These are phyloP conservation scores for Panaeolus papilionaceus DNA, from an alignment of 768 basidiomycete species.

Conservation along the genomic window DNA sequence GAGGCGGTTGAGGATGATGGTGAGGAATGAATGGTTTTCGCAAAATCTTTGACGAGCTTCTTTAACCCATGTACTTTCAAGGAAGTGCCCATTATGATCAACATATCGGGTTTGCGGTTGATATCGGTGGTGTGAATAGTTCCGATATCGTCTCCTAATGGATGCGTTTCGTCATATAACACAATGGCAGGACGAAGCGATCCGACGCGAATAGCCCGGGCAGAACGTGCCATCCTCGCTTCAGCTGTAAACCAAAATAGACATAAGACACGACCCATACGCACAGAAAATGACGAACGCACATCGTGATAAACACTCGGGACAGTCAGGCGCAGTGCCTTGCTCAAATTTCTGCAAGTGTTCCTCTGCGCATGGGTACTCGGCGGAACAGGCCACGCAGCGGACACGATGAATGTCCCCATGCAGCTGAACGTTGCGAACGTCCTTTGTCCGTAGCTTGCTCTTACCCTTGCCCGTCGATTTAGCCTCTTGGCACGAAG, in stretches of 20 bases:
- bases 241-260: constrained; percentile 50
- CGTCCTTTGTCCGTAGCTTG: constrained; percentile 71
- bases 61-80: constrained; percentile 96
- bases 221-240: constrained; percentile 82
- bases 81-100: constrained; percentile 97
- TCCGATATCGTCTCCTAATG: constrained; percentile 92
- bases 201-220: constrained; percentile 79
- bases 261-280: constrained; percentile 14
- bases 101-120: constrained; percentile 81
- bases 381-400: constrained; percentile 84
- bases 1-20: constrained; percentile 38
- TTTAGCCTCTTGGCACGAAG: constrained; percentile 59
- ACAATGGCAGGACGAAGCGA: constrained; percentile 93
- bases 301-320: constrained; percentile 86
- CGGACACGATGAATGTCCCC: constrained; percentile 93
- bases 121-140: constrained; percentile 79
- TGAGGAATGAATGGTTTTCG: constrained; percentile 74
- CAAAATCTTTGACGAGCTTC: constrained; percentile 94
- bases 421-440: constrained; percentile 92
- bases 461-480: constrained; percentile 68
- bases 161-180: constrained; percentile 94
- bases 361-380: constrained; percentile 70
- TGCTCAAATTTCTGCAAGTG: constrained; percentile 68
- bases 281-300: constrained; percentile 39
- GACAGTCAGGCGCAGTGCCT: constrained; percentile 84